phyloP scores from a whole-genome alignment of 805 yeast genomes.

The Ogataea ramenticola region DNA sequence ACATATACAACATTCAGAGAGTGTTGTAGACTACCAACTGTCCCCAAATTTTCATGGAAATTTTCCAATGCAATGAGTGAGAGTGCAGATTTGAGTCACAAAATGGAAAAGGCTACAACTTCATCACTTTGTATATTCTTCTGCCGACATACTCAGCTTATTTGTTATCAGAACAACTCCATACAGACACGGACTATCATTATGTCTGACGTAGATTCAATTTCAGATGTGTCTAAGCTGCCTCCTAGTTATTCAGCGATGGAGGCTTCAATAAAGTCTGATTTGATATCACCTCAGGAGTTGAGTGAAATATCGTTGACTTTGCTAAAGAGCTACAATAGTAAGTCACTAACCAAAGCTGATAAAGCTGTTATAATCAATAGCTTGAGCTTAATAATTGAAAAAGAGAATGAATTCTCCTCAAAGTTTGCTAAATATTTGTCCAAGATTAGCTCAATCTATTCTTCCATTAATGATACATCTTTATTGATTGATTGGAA shows the following conservation, averaged over 20 bases:
- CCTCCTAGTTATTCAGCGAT: not conserved
- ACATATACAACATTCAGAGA: no score
- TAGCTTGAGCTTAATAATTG: not conserved
- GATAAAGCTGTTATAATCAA: not conserved
- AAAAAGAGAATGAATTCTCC: not conserved
- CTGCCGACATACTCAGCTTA: no score
- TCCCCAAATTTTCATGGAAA: no score
- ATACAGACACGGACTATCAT: not conserved
- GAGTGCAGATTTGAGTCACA: no score
- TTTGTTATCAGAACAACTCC: no score
- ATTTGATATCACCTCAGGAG: not conserved
- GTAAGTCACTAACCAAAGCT: not conserved
- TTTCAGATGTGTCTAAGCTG: not conserved
- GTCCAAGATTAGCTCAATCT: not conserved
- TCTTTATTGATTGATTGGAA: not conserved
- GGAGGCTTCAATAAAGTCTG: not conserved
- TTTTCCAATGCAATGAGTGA: no score
- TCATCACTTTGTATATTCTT: no score
- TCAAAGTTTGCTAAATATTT: not conserved
- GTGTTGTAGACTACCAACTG: no score
- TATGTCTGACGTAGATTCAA: not conserved
- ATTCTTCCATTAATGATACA: slow-evolving; percentile 2
- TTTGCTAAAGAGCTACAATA: not conserved
- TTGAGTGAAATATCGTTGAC: not conserved
- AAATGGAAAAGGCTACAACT: no score